Evolutionary conservation across 345 rosid genomes (phyloP).

Genomic region (Isatis tinctoria): DNA sequence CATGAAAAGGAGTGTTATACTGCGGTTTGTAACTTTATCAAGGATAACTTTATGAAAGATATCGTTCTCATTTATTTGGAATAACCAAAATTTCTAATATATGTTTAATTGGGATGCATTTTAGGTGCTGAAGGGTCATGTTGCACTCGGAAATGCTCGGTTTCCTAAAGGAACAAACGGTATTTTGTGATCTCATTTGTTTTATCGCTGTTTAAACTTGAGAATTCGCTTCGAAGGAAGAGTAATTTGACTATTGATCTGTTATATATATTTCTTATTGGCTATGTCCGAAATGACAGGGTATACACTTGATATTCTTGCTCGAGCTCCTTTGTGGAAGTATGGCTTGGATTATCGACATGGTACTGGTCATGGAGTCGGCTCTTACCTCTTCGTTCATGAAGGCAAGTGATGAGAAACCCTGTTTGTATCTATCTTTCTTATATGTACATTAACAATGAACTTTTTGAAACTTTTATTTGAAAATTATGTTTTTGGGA

Average conservation of each 20-base stretch:
- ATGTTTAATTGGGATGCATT: background rate
- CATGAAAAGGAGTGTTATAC: slow-evolving; percentile 92
- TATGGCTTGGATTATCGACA: slow-evolving; percentile 94
- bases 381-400: slow-evolving; percentile 92
- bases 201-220: background rate
- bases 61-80: background rate
- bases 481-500: background rate
- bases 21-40: slow-evolving; percentile 42
- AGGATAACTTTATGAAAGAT: background rate
- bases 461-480: background rate
- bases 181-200: slow-evolving; percentile 25
- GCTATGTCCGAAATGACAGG: slow-evolving; percentile 39
- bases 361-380: slow-evolving; percentile 99
- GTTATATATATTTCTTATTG: background rate
- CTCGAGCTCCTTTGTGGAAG: slow-evolving; percentile 87
- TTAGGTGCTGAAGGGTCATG: slow-evolving; percentile 94
- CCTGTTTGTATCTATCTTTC: background rate
- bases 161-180: slow-evolving; percentile 94
- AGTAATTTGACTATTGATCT: background rate
- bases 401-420: slow-evolving; percentile 58
- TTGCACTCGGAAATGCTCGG: slow-evolving; percentile 73
- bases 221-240: background rate
- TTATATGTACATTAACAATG: background rate
- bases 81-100: background rate
- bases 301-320: slow-evolving; percentile 85